Conservation (phyloP, 768 basidiomycete genomes). For the Mycena maculata region DNA sequence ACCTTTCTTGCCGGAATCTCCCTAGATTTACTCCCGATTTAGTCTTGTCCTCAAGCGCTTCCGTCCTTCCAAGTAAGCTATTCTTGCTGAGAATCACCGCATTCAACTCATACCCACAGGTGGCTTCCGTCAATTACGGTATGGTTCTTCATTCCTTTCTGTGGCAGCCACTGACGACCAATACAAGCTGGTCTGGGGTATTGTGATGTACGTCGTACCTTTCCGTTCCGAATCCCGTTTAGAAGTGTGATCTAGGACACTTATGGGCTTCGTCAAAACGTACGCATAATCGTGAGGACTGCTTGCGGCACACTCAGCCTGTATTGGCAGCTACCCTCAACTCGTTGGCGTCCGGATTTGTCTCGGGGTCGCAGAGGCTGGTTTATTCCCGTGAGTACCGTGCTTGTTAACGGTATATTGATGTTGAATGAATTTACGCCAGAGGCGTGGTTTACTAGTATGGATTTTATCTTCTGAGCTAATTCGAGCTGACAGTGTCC, state of each 20-base stretch:
- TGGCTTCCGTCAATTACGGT: conserved; percentile 79
- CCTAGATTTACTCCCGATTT: neutral
- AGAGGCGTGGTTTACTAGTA: conserved; percentile 78
- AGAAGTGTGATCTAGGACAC: conserved; percentile 52
- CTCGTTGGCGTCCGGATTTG: conserved; percentile 68
- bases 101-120: conserved; percentile 38
- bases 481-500: neutral
- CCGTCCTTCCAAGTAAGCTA: conserved; percentile 68
- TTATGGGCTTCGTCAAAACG: conserved; percentile 79
- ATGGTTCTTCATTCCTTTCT: conserved; percentile 25
- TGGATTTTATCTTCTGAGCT: conserved; percentile 29
- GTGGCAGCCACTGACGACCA: neutral
- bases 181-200: conserved; percentile 69
- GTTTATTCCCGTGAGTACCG: conserved; percentile 63
- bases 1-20: conserved; percentile 18
- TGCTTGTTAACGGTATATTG: neutral
- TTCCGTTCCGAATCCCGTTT: neutral
- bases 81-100: neutral
- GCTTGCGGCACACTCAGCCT: neutral
- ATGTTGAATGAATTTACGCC: neutral
- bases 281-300: conserved; percentile 37
- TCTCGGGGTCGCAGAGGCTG: conserved; percentile 76
- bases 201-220: conserved; percentile 60
- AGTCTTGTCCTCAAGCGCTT: conserved; percentile 71
- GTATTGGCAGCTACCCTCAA: conserved; percentile 63